Percentiles rank a stretch among this genome's conserved stretches.
phyloP scores from a whole-genome alignment of 1,139 yeast species.

The Blastobotrys buckinghamii region DNA sequence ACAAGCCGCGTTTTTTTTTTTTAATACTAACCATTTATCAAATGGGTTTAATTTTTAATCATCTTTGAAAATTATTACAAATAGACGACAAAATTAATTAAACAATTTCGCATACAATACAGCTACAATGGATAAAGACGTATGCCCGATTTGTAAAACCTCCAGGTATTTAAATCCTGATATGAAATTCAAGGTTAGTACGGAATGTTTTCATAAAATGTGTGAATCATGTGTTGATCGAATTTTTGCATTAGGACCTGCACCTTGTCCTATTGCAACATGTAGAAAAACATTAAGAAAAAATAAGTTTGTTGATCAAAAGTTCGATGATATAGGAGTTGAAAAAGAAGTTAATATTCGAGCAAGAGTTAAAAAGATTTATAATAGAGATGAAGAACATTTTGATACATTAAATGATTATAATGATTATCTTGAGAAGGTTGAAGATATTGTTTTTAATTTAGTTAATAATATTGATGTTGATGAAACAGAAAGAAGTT shows the following conservation, averaged over 20 bases:
- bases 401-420: slow-evolving; percentile 54
- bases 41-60: too few relatives aligned
- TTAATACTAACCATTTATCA: too few relatives aligned
- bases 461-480: slow-evolving; percentile 64
- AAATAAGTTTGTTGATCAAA: slow-evolving; percentile 84
- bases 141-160: slow-evolving; percentile 98
- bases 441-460: slow-evolving; percentile 77
- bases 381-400: slow-evolving; percentile 75
- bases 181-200: slow-evolving; percentile 85
- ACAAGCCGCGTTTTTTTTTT: too few relatives aligned
- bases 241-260: slow-evolving; percentile 89
- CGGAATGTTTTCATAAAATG: slow-evolving; percentile 96
- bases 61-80: too few relatives aligned
- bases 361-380: slow-evolving; percentile 66
- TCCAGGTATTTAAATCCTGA: slow-evolving; percentile 92
- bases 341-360: slow-evolving; percentile 92
- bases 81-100: too few relatives aligned
- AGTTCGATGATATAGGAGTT: slow-evolving; percentile 82
- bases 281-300: slow-evolving; percentile 84
- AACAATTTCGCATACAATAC: too few relatives aligned
- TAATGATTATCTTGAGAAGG: slow-evolving; percentile 74
- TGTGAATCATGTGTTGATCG: slow-evolving; percentile 96
- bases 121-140: slow-evolving; percentile 46
- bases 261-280: slow-evolving; percentile 91
- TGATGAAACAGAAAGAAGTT: slow-evolving; percentile 62